Percentiles rank a stretch among this genome's conserved stretches.
Conservation (phyloP, 2,329 filamentous ascomycete species). For the Metarhizium anisopliae region DNA sequence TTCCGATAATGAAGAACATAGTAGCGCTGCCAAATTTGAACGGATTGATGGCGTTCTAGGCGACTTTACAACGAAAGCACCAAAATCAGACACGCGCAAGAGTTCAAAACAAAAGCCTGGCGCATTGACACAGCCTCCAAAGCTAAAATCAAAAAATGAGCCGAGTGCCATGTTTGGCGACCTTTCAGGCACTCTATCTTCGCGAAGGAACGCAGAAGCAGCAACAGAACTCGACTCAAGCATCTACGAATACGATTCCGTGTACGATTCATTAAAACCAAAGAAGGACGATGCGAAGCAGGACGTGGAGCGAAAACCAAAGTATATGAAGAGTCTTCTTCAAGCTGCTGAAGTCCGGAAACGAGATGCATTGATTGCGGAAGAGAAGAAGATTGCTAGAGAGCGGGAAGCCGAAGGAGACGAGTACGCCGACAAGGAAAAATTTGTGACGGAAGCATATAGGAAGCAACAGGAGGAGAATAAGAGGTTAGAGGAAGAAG, state of each 20-base stretch:
- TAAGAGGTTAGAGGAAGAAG: slow-evolving; percentile 59
- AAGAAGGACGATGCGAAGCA: slow-evolving; percentile 48
- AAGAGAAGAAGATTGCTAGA: slow-evolving; percentile 70
- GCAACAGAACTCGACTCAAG: slow-evolving; percentile 61
- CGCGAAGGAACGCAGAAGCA: slow-evolving; percentile 54
- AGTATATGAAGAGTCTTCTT: slow-evolving; percentile 69
- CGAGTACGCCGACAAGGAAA: slow-evolving; percentile 73
- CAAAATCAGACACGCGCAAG: slow-evolving; percentile 20
- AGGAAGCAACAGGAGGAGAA: slow-evolving; percentile 75
- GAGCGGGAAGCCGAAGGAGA: slow-evolving; percentile 76
- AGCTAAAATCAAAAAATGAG: slow-evolving; percentile 33
- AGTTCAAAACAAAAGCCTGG: slow-evolving; percentile 23
- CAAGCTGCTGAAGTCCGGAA: slow-evolving; percentile 68
- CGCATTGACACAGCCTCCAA: slow-evolving; percentile 29
- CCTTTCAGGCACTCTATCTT: slow-evolving; percentile 54
- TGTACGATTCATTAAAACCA: slow-evolving; percentile 69
- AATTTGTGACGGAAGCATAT: slow-evolving; percentile 78
- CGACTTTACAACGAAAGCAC: slow-evolving; percentile 27
- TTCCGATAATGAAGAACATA: slow-evolving; percentile 40
- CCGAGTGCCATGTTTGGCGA: slow-evolving; percentile 48
- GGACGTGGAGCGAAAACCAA: slow-evolving; percentile 54
- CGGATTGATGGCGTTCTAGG: slow-evolving; percentile 57
- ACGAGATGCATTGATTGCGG: slow-evolving; percentile 67
- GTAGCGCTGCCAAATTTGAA: slow-evolving; percentile 33
- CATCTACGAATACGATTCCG: slow-evolving; percentile 79